phyloP scores from a whole-genome alignment of 179 eudicot species.

The Carnegiea gigantea region DNA sequence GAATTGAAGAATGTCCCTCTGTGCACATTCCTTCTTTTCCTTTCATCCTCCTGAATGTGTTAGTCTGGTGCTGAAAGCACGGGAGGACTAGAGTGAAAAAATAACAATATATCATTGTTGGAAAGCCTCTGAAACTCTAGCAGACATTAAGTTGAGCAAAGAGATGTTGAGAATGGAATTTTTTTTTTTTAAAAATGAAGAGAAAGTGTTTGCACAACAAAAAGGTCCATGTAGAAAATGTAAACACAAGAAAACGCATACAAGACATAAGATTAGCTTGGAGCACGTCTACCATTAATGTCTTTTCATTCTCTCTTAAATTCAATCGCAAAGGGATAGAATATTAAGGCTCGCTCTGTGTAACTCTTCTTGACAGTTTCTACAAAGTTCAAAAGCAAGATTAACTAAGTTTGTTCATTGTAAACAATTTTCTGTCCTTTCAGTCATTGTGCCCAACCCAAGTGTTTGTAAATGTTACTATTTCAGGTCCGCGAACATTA shows the following conservation, averaged over 20 bases:
- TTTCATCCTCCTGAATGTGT: constrained; percentile 18
- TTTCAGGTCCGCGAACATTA: neutral
- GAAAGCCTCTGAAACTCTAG: neutral
- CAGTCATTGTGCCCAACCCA: neutral
- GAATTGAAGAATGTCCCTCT: constrained; percentile 12
- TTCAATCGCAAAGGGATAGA: neutral
- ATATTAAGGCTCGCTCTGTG: neutral
- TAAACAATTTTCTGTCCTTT: neutral
- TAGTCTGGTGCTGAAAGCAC: constrained; percentile 2
- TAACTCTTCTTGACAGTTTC: neutral
- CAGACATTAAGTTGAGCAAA: no score
- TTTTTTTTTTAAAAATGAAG: neutral
- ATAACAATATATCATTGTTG: neutral
- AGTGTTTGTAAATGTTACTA: neutral
- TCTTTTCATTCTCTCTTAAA: constrained; percentile 2
- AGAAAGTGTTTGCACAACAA: neutral
- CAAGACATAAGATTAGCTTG: neutral
- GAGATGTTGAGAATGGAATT: no score
- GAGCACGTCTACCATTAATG: neutral
- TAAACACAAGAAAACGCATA: neutral
- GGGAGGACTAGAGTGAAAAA: constrained; percentile 2
- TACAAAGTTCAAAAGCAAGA: neutral
- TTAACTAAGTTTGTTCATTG: neutral
- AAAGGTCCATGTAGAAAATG: neutral
- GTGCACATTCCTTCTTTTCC: constrained; percentile 22